A percentile compares a stretch with the other conserved stretches of the same genome.
Conservation (phyloP, 2,329 filamentous ascomycete species). For the Hypoxylon sp. region DNA sequence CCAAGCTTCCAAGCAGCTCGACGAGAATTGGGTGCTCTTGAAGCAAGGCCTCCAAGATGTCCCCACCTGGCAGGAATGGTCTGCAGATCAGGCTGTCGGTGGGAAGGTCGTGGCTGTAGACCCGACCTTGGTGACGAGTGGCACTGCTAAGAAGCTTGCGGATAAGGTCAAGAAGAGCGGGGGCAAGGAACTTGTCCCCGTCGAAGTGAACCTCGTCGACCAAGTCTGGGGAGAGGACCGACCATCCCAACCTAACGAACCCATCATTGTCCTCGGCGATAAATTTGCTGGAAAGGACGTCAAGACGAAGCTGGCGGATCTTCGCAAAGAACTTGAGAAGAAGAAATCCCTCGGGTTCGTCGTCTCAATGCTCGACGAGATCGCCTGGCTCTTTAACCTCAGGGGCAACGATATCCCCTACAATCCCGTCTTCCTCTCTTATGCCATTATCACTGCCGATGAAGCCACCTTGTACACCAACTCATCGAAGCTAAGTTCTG, state of each 20-base stretch:
- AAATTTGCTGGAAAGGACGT: slow-evolving; percentile 85
- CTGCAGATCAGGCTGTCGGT: slow-evolving; percentile 81
- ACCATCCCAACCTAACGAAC: slow-evolving; percentile 77
- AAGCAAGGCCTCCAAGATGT: slow-evolving; percentile 95
- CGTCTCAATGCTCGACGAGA: slow-evolving; percentile 93
- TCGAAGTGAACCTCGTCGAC: slow-evolving; percentile 89
- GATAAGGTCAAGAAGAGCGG: slow-evolving; percentile 89
- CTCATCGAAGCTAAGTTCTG: slow-evolving; percentile 74
- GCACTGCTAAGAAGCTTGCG: slow-evolving; percentile 70
- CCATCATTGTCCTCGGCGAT: slow-evolving; percentile 73
- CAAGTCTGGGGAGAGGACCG: slow-evolving; percentile 81
- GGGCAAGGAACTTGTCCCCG: slow-evolving; percentile 75
- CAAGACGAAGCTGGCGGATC: slow-evolving; percentile 80
- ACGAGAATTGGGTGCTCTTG: slow-evolving; percentile 87
- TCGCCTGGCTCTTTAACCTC: slow-evolving; percentile 98
- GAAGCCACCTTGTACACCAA: slow-evolving; percentile 86
- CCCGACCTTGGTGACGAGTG: slow-evolving; percentile 80
- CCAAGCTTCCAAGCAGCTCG: slow-evolving; percentile 89
- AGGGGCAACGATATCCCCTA: slow-evolving; percentile 95
- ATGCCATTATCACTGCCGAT: slow-evolving; percentile 83
- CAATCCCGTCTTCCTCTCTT: slow-evolving; percentile 98
- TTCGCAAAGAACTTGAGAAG: slow-evolving; percentile 91
- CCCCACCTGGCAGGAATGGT: slow-evolving; percentile 98
- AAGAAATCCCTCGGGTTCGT: slow-evolving; percentile 88
- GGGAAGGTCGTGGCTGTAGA: slow-evolving; percentile 93